phyloP scores from a whole-genome alignment of 306 rosid genomes.

The Betula pendula region DNA sequence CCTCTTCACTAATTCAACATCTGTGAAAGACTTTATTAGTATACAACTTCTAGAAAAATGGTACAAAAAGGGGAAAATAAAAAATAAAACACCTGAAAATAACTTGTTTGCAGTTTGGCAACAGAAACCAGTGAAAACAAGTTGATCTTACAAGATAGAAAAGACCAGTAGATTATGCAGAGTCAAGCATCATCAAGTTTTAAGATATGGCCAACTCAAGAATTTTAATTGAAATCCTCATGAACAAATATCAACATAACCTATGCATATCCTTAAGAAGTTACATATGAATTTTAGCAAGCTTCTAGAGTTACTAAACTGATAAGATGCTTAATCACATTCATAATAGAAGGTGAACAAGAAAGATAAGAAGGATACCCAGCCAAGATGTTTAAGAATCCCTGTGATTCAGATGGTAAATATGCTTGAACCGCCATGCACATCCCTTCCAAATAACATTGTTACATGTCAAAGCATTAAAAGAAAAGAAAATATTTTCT shows the following conservation, averaged over 20 bases:
- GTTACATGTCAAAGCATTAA: slow-evolving; percentile 20
- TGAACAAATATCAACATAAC: background rate
- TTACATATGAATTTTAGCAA: background rate
- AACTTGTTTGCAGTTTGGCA: background rate
- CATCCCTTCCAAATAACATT: slow-evolving; percentile 64
- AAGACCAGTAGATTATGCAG: background rate
- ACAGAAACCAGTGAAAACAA: background rate
- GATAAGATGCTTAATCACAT: background rate
- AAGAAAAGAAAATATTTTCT: background rate
- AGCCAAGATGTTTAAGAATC: slow-evolving; percentile 72
- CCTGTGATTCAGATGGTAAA: slow-evolving; percentile 67
- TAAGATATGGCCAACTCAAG: background rate
- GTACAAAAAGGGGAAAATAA: too few species aligned
- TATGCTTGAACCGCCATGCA: slow-evolving; percentile 95
- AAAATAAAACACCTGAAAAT: too few species aligned
- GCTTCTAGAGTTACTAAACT: slow-evolving; percentile 3
- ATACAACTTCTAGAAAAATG: too few species aligned
- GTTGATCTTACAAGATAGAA: background rate
- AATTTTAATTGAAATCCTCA: background rate
- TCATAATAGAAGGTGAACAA: background rate
- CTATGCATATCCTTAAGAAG: background rate
- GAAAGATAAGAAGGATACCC: slow-evolving; percentile 50
- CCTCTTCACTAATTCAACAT: too few species aligned
- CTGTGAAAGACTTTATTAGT: too few species aligned
- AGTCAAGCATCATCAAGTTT: background rate